Base-by-base conservation (phyloP, 805 yeast species). In the Ogataea sp. region DNA sequence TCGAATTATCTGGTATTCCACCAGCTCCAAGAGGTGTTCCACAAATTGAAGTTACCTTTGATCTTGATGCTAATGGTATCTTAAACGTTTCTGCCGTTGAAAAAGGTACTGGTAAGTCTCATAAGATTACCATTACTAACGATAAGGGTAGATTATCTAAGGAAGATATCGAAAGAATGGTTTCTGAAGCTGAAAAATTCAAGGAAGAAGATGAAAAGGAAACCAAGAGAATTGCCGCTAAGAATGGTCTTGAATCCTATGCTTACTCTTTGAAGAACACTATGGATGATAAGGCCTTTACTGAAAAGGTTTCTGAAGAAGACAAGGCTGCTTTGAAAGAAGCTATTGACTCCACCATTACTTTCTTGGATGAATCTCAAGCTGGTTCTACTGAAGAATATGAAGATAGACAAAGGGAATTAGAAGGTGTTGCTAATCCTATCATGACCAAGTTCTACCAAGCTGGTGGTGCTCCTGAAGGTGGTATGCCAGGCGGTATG, bases 361-460 rank as follows among this genome's bases (percentile, higher is more conserved):
- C 74, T 47, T 90, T 97, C 97, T 80, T 90, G 68, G 97, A 90
- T 68, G 75, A 78, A 55, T 86, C 88, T 73, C 93, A 83, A 71
- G 75, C 96, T 48, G 97, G 95, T 50, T 67, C 95, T 40, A 77
- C 86, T 40, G 97, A 90, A 60, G 97, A 89, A 75, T 89, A 69
- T 66, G 75, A 79, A 58, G 96, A 87, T 70, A 83, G 78, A 74
- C 94, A 87, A 75, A 90, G 89, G 81, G 97, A 89, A 70, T 80
- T 89, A 58, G 97, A 90, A 75, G 83, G 78, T 53, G 76, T 82
- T 66, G 95, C 95, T 53, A 89, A 89, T 77, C 97, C 97, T 64
- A 85, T 88, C 69, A 82, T 90, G 88, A 78, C 87, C 65, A 88
- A 89, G 75, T 87, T 94, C 75, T 90, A 90, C 78, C 93, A 84